Evolutionary conservation across 768 basidiomycete species (phyloP).

Genomic region (Ramaria sp.): DNA sequence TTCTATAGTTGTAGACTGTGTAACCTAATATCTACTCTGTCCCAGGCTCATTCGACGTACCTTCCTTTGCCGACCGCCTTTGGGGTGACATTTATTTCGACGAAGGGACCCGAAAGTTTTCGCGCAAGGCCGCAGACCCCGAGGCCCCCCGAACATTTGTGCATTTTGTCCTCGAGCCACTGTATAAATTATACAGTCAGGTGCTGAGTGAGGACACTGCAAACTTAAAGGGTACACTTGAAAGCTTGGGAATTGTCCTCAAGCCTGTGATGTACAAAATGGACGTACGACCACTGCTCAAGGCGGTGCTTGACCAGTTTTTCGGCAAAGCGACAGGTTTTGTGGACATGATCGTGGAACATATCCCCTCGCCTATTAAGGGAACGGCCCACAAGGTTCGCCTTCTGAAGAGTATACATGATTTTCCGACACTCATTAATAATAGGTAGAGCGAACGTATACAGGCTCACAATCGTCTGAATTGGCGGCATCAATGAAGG

Average conservation of each 20-base stretch:
- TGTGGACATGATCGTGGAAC: constrained; percentile 83
- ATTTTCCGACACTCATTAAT: constrained; percentile 1
- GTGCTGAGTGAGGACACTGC: constrained; percentile 92
- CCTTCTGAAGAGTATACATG: not conserved
- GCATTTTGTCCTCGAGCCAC: constrained; percentile 89
- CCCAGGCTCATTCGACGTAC: constrained; percentile 67
- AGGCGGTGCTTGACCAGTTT: constrained; percentile 91
- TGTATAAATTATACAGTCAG: constrained; percentile 95
- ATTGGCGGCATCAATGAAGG: constrained; percentile 66
- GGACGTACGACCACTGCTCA: constrained; percentile 91
- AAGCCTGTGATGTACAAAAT: constrained; percentile 97
- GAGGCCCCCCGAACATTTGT: constrained; percentile 81
- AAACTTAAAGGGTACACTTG: constrained; percentile 70
- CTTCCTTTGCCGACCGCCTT: constrained; percentile 76
- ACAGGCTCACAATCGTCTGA: constrained; percentile 80
- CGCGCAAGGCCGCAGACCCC: constrained; percentile 69
- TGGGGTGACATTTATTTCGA: constrained; percentile 99
- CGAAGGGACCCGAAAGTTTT: constrained; percentile 75
- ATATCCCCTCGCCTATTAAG: constrained; percentile 73
- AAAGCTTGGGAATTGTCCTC: constrained; percentile 66
- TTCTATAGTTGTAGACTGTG: not conserved
- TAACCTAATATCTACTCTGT: not conserved
- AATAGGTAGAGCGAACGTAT: constrained; percentile 73
- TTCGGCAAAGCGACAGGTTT: constrained; percentile 86
- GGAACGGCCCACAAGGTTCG: constrained; percentile 50